These are phyloP conservation scores for Polytrichum formosum DNA, from an alignment of 225 moss, liverwort and hornwort species.

Conservation along the genomic window DNA sequence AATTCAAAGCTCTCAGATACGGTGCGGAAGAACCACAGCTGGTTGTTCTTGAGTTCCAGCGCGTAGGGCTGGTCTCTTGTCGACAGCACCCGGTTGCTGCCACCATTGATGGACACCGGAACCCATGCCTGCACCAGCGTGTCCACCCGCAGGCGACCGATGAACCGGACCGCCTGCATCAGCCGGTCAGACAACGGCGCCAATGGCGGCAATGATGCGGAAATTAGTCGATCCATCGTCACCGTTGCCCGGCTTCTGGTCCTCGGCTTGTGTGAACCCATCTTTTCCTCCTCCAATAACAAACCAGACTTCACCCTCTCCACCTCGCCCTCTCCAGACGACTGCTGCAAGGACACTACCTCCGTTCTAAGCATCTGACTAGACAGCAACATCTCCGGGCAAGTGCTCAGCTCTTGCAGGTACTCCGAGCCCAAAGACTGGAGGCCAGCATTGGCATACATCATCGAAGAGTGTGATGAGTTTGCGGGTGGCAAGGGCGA, in stretches of 20 bases:
- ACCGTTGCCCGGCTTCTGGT: slow-evolving; percentile 1
- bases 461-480: not conserved
- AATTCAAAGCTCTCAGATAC: slow-evolving; percentile 64
- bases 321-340: not conserved
- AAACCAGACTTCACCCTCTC: slow-evolving; percentile 25
- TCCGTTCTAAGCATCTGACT: slow-evolving; percentile 13
- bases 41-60: slow-evolving; percentile 47
- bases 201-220: slow-evolving; percentile 3
- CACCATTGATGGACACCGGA: slow-evolving; percentile 28
- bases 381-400: slow-evolving; percentile 21
- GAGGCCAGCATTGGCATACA: no score
- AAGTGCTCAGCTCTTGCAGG: slow-evolving; percentile 7
- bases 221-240: slow-evolving; percentile 1
- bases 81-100: slow-evolving; percentile 51
- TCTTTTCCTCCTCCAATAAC: slow-evolving; percentile 9
- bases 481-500: slow-evolving; percentile 11
- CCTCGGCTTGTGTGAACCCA: not conserved
- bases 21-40: slow-evolving; percentile 55
- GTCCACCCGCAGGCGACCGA: slow-evolving; percentile 42
- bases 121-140: slow-evolving; percentile 77
- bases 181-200: slow-evolving; percentile 24
- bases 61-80: slow-evolving; percentile 75
- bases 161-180: slow-evolving; percentile 33
- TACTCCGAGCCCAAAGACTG: no score
- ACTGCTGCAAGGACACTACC: no score